Base-by-base conservation (phyloP, 2,329 filamentous ascomycete species). In the Pseudodiploospora longispora region DNA sequence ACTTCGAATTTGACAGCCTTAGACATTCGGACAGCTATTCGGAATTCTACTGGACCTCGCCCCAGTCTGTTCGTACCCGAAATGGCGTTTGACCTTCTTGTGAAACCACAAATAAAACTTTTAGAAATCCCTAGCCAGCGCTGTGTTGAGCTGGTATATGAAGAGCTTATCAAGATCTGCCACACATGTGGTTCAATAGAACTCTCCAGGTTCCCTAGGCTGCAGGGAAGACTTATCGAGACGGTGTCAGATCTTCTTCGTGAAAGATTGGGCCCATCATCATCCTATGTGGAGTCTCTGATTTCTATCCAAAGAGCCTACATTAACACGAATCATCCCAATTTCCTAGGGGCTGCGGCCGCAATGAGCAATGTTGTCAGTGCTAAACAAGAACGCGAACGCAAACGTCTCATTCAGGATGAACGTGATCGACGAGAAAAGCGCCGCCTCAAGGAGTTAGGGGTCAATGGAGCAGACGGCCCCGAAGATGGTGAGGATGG, bases 291-390 rank as follows among this genome's bases (percentile, higher is more conserved):
- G 36, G 93, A 96, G 65, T 97, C 91, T 35, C 75, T 98, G 50
- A 98, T 98, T 53, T 85, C 93, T 28, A 98, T 98, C 48, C 93
- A 98, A 67, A 80, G 93, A 53, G 93, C 93, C 19, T 98, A 98
- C 67, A 97, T 98, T 69, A 98, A 98, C 71, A 98, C 93, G 36
- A 98, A 98, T 60, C 93, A 98, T 62, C 93, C 93, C 40, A 98
- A 98, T 66, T 98, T 98, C 71, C 79, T 97, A 10, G 93, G 93
- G 37, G 93, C 93, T 10, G 91, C 93, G 27, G 91, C 90, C 32
- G 93, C 93, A 50, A 98, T 98, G 93, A 91, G 88, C 53, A 89
- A 93, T 39, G 91, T 98, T 38, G 94, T 98, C 49, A 87, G 81
- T 59, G 91, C 85, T 60, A 95, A 93, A 68, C 89, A 97, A 62